Evolutionary conservation across 78 protist species (phyloP).

Genomic region (Emiliania huxleyi): DNA sequence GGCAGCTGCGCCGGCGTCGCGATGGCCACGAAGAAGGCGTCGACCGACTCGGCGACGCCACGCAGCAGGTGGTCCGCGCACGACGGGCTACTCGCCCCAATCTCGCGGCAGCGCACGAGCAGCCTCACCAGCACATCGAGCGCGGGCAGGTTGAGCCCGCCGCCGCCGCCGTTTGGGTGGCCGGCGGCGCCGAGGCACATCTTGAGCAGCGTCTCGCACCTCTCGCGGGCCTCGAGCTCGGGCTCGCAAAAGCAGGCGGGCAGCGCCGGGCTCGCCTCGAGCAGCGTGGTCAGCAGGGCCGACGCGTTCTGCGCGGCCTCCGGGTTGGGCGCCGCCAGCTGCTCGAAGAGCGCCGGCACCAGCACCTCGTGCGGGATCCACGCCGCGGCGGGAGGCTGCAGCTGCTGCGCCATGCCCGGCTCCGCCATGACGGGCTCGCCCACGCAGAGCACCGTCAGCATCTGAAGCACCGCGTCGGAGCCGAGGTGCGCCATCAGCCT

Average conservation of each 20-base stretch:
- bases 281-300: not conserved
- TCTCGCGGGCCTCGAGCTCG: not conserved
- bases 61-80: not conserved
- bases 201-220: not conserved
- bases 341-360: not conserved
- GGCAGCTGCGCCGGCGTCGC: not conserved
- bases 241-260: not conserved
- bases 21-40: not conserved
- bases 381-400: not conserved
- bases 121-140: not conserved
- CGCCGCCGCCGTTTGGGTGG: not conserved
- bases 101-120: not conserved
- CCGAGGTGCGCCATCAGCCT: not conserved
- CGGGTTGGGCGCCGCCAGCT: not conserved
- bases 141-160: not conserved
- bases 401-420: not conserved
- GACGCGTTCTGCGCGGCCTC: not conserved
- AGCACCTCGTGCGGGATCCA: not conserved
- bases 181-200: not conserved
- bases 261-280: not conserved
- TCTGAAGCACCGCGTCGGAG: not conserved
- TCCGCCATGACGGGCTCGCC: not conserved
- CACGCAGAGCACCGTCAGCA: not conserved
- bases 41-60: not conserved
- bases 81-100: not conserved